These are phyloP conservation scores for Teratosphaeria viscida DNA, from an alignment of 2,329 filamentous ascomycete species.

Conservation along the genomic window DNA sequence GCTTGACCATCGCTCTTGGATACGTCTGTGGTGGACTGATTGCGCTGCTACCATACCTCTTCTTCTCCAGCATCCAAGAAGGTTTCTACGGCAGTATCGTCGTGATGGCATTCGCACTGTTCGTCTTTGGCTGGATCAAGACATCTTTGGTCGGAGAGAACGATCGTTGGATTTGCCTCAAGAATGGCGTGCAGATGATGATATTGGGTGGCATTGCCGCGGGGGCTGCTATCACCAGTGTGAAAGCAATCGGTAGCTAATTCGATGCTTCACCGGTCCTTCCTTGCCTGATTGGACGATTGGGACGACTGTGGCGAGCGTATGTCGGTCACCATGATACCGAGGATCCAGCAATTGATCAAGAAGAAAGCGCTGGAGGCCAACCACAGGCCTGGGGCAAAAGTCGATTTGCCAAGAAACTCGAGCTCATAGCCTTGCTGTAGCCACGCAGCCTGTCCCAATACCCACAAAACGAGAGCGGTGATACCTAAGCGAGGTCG, in stretches of 20 bases:
- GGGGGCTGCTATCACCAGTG: slow-evolving; percentile 54
- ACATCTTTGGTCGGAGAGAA: slow-evolving; percentile 42
- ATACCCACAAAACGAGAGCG: slow-evolving; percentile 63
- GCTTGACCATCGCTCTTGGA: slow-evolving; percentile 54
- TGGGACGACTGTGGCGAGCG: slow-evolving; percentile 9
- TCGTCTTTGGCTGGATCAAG: slow-evolving; percentile 57
- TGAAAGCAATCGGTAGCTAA: slow-evolving; percentile 41
- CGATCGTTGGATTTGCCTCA: slow-evolving; percentile 38
- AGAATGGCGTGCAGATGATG: slow-evolving; percentile 54
- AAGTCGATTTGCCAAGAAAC: slow-evolving; percentile 65
- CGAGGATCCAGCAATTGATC: slow-evolving; percentile 79
- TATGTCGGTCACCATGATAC: slow-evolving; percentile 64
- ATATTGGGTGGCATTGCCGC: slow-evolving; percentile 56
- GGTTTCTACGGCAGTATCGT: slow-evolving; percentile 50
- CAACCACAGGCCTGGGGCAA: slow-evolving; percentile 72
- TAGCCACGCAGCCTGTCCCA: slow-evolving; percentile 50
- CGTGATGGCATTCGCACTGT: slow-evolving; percentile 51
- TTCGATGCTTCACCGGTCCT: background rate
- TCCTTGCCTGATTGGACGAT: background rate
- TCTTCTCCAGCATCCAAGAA: slow-evolving; percentile 34
- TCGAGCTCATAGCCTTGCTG: slow-evolving; percentile 42
- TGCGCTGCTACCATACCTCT: slow-evolving; percentile 61
- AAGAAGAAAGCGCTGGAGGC: slow-evolving; percentile 70
- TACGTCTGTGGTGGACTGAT: slow-evolving; percentile 63
- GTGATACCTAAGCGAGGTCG: slow-evolving; percentile 50